Conservation (phyloP, 805 yeast genomes). For the Hanseniaspora thailandica region DNA sequence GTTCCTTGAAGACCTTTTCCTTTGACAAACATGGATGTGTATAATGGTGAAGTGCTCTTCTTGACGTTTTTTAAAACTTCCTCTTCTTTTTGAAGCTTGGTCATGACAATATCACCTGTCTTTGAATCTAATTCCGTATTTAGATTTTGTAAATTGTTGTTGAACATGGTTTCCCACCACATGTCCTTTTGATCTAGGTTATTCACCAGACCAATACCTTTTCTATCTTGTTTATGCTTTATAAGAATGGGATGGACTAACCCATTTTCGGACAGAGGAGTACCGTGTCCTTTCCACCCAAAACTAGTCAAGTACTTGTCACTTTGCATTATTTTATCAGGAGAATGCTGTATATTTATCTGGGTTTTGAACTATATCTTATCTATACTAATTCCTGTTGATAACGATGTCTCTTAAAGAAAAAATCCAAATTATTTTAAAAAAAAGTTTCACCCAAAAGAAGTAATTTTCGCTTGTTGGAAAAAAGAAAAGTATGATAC, state of each 20-base stretch:
- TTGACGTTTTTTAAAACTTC: conserved; percentile 38
- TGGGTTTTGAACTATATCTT: no score
- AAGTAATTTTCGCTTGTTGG: not conserved
- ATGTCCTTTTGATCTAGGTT: conserved; percentile 62
- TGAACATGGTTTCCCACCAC: conserved; percentile 97
- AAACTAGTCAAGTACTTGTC: conserved; percentile 56
- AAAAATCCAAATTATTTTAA: not conserved
- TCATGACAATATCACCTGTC: conserved; percentile 34
- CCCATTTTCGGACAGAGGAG: conserved; percentile 70
- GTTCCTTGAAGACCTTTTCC: conserved; percentile 83
- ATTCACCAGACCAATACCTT: conserved; percentile 73
- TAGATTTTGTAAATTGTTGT: conserved; percentile 74
- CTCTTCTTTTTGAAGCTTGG: conserved; percentile 37
- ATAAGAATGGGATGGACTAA: conserved; percentile 76
- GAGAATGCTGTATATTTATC: no score
- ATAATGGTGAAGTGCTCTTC: conserved; percentile 56
- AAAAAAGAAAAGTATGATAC: conserved; percentile 2
- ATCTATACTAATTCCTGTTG: not conserved
- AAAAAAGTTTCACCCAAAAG: not conserved
- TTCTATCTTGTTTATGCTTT: conserved; percentile 77
- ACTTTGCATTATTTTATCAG: conserved; percentile 83
- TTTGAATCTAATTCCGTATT: conserved; percentile 37
- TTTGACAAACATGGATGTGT: conserved; percentile 62
- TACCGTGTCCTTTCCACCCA: conserved; percentile 84
- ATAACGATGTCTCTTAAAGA: not conserved